Conservation (phyloP, 148 eudicot genomes). For the Dysphania ambrosioides region DNA sequence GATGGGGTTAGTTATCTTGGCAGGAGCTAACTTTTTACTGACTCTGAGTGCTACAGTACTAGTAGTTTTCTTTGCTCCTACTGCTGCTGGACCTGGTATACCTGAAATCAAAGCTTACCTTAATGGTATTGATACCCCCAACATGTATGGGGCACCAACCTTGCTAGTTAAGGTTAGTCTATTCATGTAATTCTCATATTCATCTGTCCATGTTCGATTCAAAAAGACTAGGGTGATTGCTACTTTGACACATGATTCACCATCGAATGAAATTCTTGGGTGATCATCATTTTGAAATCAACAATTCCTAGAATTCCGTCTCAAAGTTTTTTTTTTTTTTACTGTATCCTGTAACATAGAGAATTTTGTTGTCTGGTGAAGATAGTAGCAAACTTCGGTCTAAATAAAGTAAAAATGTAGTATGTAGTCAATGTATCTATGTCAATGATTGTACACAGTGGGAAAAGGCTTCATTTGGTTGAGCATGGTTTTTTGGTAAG, state of each 20-base stretch:
- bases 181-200: not conserved
- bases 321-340: not conserved
- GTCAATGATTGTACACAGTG: not conserved
- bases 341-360: not conserved
- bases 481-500: not conserved
- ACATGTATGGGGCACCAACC: constrained; percentile 85
- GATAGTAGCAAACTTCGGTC: not conserved
- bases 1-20: constrained; percentile 50
- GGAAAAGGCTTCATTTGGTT: constrained; percentile 3
- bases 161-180: constrained; percentile 72
- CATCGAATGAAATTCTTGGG: not conserved
- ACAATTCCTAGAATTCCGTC: not conserved
- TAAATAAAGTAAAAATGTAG: not conserved
- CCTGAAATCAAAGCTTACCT: constrained; percentile 92
- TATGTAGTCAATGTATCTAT: not conserved
- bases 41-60: constrained; percentile 62
- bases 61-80: constrained; percentile 76
- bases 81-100: constrained; percentile 91
- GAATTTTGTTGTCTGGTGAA: not conserved
- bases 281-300: not conserved
- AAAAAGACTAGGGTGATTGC: not conserved
- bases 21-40: constrained; percentile 56
- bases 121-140: constrained; percentile 82
- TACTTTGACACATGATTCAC: no score
- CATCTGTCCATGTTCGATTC: not conserved